These are phyloP conservation scores for Actinomucor elegans DNA, from an alignment of 371 early-diverging fungal species.

Conservation along the genomic window DNA sequence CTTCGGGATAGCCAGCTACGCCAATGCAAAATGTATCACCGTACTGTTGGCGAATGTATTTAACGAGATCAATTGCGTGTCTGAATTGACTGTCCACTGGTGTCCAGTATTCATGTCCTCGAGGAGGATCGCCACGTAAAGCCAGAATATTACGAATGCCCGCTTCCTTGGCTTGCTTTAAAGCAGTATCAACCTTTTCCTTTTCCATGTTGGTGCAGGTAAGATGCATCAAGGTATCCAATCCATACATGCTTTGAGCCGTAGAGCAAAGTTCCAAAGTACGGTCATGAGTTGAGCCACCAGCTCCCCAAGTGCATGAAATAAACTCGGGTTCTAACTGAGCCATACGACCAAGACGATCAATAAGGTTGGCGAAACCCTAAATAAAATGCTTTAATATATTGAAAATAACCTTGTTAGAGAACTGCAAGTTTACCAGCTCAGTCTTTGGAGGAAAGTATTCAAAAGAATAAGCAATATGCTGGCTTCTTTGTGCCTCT, in stretches of 20 bases:
- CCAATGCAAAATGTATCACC: constrained; percentile 95
- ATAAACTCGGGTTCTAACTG: constrained; percentile 84
- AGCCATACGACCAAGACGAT: constrained; percentile 91
- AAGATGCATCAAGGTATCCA: constrained; percentile 93
- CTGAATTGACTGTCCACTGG: constrained; percentile 76
- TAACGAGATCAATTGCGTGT: constrained; percentile 91
- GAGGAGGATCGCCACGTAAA: constrained; percentile 87
- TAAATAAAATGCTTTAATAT: constrained; percentile 15
- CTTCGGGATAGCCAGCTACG: constrained; percentile 97
- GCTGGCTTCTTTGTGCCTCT: constrained; percentile 31
- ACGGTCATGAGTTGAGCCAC: constrained; percentile 87
- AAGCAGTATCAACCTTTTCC: constrained; percentile 79
- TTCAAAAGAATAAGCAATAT: constrained; percentile 85
- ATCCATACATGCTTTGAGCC: constrained; percentile 82
- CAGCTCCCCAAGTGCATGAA: constrained; percentile 97
- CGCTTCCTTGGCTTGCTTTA: constrained; percentile 79
- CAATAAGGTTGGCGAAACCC: constrained; percentile 89
- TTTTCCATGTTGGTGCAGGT: constrained; percentile 97
- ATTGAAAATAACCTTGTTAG: neutral
- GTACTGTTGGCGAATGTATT: constrained; percentile 82
- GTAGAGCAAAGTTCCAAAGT: constrained; percentile 82
- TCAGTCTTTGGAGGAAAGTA: constrained; percentile 98
- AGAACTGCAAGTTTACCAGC: constrained; percentile 61
- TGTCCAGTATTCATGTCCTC: constrained; percentile 83
- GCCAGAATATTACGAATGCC: constrained; percentile 95